Percentiles rank a stretch among this genome's conserved stretches.
Conservation (phyloP, 164 flowering plant species). For the Dillenia suffruticosa region DNA sequence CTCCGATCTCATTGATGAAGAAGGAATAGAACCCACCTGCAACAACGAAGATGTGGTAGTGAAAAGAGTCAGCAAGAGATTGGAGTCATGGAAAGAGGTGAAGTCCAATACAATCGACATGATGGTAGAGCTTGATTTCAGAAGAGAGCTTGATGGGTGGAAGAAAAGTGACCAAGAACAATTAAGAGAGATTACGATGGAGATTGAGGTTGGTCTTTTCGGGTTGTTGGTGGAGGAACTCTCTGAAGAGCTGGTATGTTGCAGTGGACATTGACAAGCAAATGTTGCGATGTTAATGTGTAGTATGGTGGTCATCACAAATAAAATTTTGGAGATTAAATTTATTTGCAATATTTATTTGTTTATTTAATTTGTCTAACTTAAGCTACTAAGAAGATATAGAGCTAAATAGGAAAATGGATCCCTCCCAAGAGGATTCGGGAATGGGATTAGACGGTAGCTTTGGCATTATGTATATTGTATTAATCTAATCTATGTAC, state of each 20-base stretch:
- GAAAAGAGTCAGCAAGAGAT: conserved; percentile 43
- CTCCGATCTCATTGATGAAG: conserved; percentile 53
- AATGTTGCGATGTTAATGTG: no score
- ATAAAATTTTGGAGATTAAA: no score
- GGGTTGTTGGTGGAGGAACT: conserved; percentile 54
- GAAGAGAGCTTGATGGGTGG: conserved; percentile 45
- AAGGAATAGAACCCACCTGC: conserved; percentile 16
- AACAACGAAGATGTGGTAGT: conserved; percentile 21
- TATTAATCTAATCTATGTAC: no score
- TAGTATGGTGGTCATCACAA: no score
- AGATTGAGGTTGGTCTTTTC: conserved; percentile 51
- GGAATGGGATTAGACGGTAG: no score
- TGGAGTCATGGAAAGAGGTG: conserved; percentile 64
- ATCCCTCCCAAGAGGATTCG: no score
- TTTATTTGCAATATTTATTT: no score
- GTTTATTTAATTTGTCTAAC: no score
- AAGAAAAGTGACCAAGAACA: conserved; percentile 29
- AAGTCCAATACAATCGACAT: conserved; percentile 63
- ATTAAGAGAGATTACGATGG: conserved; percentile 27
- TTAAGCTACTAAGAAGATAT: no score
- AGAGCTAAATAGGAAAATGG: no score
- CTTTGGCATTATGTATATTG: no score
- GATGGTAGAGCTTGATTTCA: conserved; percentile 80
- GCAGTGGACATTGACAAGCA: not conserved
- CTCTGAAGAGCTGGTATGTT: conserved; percentile 37